These are phyloP conservation scores for Pleurotus cornucopiae DNA, from an alignment of 768 basidiomycete species.

Conservation along the genomic window DNA sequence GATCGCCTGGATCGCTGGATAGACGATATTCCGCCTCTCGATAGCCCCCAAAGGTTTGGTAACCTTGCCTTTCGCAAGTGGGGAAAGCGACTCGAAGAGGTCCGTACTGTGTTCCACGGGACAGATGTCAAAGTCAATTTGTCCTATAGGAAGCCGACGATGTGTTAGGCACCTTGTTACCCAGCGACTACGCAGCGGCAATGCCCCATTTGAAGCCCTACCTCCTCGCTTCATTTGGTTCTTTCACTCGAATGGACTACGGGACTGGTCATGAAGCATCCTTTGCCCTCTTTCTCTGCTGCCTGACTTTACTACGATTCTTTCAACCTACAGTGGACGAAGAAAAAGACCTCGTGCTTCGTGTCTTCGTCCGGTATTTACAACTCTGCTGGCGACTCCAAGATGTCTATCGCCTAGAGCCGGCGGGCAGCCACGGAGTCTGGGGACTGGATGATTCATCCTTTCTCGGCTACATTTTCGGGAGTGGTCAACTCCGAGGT, in stretches of 20 bases:
- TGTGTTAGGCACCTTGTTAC: slow-evolving; percentile 47
- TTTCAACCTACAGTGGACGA: slow-evolving; percentile 53
- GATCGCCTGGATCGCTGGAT: slow-evolving; percentile 71
- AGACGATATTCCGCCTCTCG: slow-evolving; percentile 70
- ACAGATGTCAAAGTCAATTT: not conserved
- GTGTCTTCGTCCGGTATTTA: slow-evolving; percentile 75
- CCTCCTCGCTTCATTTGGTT: slow-evolving; percentile 81
- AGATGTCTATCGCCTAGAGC: slow-evolving; percentile 86
- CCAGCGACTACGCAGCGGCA: slow-evolving; percentile 33
- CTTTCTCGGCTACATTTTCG: slow-evolving; percentile 88
- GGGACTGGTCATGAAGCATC: slow-evolving; percentile 95
- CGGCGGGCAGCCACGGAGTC: slow-evolving; percentile 96
- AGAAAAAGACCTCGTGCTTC: slow-evolving; percentile 56
- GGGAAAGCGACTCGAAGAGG: slow-evolving; percentile 76
- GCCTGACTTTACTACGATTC: slow-evolving; percentile 66
- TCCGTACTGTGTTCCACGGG: slow-evolving; percentile 21
- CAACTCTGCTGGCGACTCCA: slow-evolving; percentile 82
- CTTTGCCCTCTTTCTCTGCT: slow-evolving; percentile 75
- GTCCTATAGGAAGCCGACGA: slow-evolving; percentile 45
- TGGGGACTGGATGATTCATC: slow-evolving; percentile 95
- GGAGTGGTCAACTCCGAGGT: slow-evolving; percentile 87
- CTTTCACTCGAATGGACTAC: slow-evolving; percentile 89
- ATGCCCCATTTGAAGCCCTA: slow-evolving; percentile 75
- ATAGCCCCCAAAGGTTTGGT: slow-evolving; percentile 82
- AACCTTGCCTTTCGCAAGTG: slow-evolving; percentile 89